phyloP scores from a whole-genome alignment of 2,329 filamentous ascomycete species.

The Nigrograna mackinnonii region DNA sequence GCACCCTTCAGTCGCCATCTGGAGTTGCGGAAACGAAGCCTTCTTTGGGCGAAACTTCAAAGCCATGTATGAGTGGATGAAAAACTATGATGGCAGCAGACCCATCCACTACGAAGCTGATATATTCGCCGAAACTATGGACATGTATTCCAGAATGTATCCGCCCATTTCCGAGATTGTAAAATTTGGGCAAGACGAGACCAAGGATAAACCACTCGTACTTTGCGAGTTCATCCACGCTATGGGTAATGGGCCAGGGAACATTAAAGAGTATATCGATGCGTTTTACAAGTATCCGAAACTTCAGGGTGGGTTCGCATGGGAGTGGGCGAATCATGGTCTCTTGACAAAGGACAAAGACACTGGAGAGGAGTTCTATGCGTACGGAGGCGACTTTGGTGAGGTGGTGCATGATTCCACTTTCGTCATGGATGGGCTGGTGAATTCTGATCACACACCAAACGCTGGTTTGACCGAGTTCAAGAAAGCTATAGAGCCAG shows the following conservation, averaged over 20 bases:
- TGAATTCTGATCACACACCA: conserved; percentile 46
- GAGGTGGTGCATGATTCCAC: conserved; percentile 46
- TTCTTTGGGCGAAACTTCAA: conserved; percentile 72
- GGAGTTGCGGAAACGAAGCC: conserved; percentile 74
- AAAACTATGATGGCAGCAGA: conserved; percentile 59
- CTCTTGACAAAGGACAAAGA: conserved; percentile 44
- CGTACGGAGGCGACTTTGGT: conserved; percentile 49
- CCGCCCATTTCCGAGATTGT: conserved; percentile 57
- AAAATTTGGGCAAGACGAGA: conserved; percentile 47
- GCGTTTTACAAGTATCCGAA: conserved; percentile 63
- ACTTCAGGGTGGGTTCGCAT: conserved; percentile 64
- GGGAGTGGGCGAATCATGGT: conserved; percentile 53
- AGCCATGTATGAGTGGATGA: conserved; percentile 68
- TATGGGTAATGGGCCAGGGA: conserved; percentile 76
- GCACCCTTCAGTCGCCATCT: conserved; percentile 70
- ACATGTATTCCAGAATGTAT: conserved; percentile 73
- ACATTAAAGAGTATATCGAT: conserved; percentile 69
- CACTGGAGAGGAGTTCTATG: conserved; percentile 44
- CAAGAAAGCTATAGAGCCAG: conserved; percentile 49
- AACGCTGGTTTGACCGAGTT: conserved; percentile 47
- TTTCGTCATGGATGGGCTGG: conserved; percentile 51
- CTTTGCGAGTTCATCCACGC: conserved; percentile 61
- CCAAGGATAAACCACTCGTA: conserved; percentile 58
- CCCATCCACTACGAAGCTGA: conserved; percentile 72
- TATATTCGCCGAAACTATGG: conserved; percentile 59